phyloP scores from a whole-genome alignment of 2,329 filamentous ascomycete species.

The Passalora sequoiae region DNA sequence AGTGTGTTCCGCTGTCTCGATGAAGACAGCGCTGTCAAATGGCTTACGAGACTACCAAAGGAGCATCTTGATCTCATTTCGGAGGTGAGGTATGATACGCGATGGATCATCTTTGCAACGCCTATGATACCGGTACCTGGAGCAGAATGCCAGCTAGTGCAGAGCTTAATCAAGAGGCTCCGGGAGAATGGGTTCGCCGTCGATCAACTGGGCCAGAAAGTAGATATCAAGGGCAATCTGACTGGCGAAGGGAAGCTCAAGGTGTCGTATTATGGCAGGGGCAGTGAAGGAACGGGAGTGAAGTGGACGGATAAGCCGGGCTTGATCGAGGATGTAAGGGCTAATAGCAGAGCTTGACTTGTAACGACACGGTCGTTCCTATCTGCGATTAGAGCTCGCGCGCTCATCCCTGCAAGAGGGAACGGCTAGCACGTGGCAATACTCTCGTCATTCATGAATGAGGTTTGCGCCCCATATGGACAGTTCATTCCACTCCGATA shows the following conservation, averaged over 20 bases:
- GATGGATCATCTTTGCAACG: constrained; percentile 19
- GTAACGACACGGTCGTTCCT: too few species aligned
- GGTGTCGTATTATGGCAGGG: constrained; percentile 14
- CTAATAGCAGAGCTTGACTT: too few species aligned
- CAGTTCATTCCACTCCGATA: too few species aligned
- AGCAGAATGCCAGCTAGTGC: constrained; percentile 14
- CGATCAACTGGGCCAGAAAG: background rate
- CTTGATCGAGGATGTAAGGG: constrained; percentile 14
- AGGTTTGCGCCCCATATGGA: too few species aligned
- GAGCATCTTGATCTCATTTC: constrained; percentile 6
- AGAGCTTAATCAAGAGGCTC: constrained; percentile 11
- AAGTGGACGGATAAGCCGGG: constrained; percentile 18
- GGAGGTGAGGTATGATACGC: constrained; percentile 19
- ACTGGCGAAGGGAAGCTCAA: constrained; percentile 15
- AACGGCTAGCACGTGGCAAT: too few species aligned
- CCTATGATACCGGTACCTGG: constrained; percentile 18
- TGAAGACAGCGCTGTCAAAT: constrained; percentile 13
- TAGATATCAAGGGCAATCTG: background rate
- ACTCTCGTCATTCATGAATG: too few species aligned
- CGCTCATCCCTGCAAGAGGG: too few species aligned
- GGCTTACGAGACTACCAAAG: constrained; percentile 11
- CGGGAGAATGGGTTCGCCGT: constrained; percentile 10
- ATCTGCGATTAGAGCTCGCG: too few species aligned
- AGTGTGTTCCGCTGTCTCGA: constrained; percentile 19
- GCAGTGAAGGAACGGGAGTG: constrained; percentile 9